Evolutionary conservation across 345 rosid species (phyloP).

Genomic region (Lepidium didymum): DNA sequence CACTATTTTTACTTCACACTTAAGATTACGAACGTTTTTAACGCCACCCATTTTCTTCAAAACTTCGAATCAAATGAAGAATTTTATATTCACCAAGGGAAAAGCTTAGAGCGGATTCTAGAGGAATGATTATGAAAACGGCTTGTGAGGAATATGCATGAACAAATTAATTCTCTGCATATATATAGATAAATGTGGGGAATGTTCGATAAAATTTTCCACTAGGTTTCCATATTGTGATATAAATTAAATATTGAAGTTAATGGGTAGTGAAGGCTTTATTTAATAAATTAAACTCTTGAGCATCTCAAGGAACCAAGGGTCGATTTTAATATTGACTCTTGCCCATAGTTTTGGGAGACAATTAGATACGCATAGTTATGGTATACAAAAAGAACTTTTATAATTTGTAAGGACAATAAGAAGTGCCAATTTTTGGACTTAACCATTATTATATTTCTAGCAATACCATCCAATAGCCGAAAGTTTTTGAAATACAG

Average conservation of each 20-base stretch:
- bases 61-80: neutral
- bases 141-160: slow-evolving; percentile 18
- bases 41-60: slow-evolving; percentile 26
- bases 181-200: neutral
- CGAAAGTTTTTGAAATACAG: slow-evolving; percentile 16
- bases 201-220: slow-evolving; percentile 5
- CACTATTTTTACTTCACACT: slow-evolving; percentile 42
- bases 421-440: neutral
- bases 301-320: slow-evolving; percentile 19
- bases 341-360: slow-evolving; percentile 25
- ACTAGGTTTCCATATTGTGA: slow-evolving; percentile 12
- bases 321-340: slow-evolving; percentile 17
- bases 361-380: neutral
- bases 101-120: neutral
- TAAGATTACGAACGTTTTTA: slow-evolving; percentile 27
- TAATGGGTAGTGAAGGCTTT: slow-evolving; percentile 15
- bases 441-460: neutral
- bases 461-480: slow-evolving; percentile 16
- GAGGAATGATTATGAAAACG: neutral
- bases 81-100: neutral
- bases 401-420: neutral
- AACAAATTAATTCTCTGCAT: neutral
- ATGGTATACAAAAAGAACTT: neutral
- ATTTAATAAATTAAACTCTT: slow-evolving; percentile 9
- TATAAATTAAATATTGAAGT: neutral